Percentiles rank a stretch among this genome's conserved stretches.
Conservation (phyloP, 805 yeast genomes). For the Metschnikowia lachancei region DNA sequence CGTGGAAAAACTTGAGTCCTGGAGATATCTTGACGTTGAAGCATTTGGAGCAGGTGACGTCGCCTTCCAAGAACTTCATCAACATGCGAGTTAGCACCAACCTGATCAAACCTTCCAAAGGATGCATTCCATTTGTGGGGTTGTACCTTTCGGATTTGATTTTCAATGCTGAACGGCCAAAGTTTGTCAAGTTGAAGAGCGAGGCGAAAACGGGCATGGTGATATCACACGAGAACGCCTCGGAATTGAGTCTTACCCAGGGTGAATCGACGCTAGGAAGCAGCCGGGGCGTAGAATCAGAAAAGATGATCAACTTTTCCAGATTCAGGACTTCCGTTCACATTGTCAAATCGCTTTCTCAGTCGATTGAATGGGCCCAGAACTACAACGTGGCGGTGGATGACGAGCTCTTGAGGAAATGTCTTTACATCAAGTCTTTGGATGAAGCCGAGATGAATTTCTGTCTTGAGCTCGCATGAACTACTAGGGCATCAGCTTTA, state of each 20-base stretch:
- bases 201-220: slow-evolving; percentile 2
- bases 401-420: slow-evolving; percentile 71
- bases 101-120: slow-evolving; percentile 58
- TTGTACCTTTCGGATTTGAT: slow-evolving; percentile 80
- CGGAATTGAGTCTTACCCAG: slow-evolving; percentile 10
- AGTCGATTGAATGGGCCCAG: slow-evolving; percentile 81
- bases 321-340: slow-evolving; percentile 74
- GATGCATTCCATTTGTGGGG: slow-evolving; percentile 89
- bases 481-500: too few relatives aligned
- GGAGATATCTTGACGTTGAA: slow-evolving; percentile 69
- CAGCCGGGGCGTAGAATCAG: slow-evolving; percentile 18
- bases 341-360: slow-evolving; percentile 72
- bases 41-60: slow-evolving; percentile 65
- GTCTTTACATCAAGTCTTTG: slow-evolving; percentile 74
- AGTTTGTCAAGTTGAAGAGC: slow-evolving; percentile 35
- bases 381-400: slow-evolving; percentile 57
- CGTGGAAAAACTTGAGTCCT: slow-evolving; percentile 73
- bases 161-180: slow-evolving; percentile 64
- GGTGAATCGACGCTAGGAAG: slow-evolving; percentile 16
- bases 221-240: slow-evolving; percentile 4
- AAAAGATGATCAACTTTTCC: slow-evolving; percentile 65
- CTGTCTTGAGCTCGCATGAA: slow-evolving; percentile 20
- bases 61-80: slow-evolving; percentile 71
- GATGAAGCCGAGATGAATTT: slow-evolving; percentile 68
- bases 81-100: slow-evolving; percentile 63